phyloP scores from a whole-genome alignment of 202 grass and related monocot genomes.

The Saccharum hybrid region DNA sequence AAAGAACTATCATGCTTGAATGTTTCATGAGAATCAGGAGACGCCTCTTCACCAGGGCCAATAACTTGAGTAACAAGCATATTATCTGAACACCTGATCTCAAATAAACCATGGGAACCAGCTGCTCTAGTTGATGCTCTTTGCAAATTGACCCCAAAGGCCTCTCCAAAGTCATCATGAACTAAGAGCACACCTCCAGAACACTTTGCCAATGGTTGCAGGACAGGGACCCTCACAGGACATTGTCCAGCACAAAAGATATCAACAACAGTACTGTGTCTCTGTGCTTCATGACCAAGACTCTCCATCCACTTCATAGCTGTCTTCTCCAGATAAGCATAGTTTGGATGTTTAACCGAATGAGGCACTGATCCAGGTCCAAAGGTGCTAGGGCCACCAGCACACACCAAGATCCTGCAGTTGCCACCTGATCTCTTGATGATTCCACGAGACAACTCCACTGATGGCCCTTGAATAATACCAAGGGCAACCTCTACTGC shows the following conservation, averaged over 20 bases:
- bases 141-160: slow-evolving; percentile 97
- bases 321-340: slow-evolving; percentile 94
- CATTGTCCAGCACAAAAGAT: slow-evolving; percentile 94
- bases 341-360: slow-evolving; percentile 87
- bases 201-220: slow-evolving; percentile 85
- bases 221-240: slow-evolving; percentile 81
- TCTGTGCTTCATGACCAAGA: slow-evolving; percentile 85
- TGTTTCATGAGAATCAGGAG: slow-evolving; percentile 86
- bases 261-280: slow-evolving; percentile 77
- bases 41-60: slow-evolving; percentile 91
- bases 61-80: slow-evolving; percentile 96
- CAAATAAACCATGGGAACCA: slow-evolving; percentile 88
- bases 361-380: slow-evolving; percentile 88
- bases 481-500: slow-evolving; percentile 91
- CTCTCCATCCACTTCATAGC: slow-evolving; percentile 88
- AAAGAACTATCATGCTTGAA: slow-evolving; percentile 91
- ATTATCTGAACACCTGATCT: slow-evolving; percentile 90
- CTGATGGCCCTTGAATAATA: slow-evolving; percentile 82
- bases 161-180: slow-evolving; percentile 99
- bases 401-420: slow-evolving; percentile 92
- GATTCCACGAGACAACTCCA: slow-evolving; percentile 84
- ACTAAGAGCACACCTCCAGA: slow-evolving; percentile 91
- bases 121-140: slow-evolving; percentile 84
- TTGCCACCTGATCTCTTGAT: slow-evolving; percentile 93
- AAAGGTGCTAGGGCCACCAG: slow-evolving; percentile 83